Evolutionary conservation across 768 basidiomycete species (phyloP).

Genomic region (Tephrocybe sp.): DNA sequence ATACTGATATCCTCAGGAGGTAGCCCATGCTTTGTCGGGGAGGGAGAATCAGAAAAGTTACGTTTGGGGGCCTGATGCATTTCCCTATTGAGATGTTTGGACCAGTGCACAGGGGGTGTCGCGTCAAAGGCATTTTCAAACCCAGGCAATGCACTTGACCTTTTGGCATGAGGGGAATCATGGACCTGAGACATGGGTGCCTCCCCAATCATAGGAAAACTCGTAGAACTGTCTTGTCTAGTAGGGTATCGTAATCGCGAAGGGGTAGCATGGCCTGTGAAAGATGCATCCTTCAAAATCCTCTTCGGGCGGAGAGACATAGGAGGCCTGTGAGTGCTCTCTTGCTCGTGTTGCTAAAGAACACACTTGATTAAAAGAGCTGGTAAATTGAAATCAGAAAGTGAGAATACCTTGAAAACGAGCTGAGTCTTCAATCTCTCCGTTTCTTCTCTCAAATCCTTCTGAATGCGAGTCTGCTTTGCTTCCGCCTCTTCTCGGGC

Average conservation of each 20-base stretch:
- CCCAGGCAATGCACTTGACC: slow-evolving; percentile 38
- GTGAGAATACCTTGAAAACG: slow-evolving; percentile 57
- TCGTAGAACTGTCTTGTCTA: slow-evolving; percentile 17
- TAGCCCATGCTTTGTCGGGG: neutral
- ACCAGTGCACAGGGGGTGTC: slow-evolving; percentile 32
- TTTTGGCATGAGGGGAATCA: slow-evolving; percentile 31
- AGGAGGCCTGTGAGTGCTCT: slow-evolving; percentile 50
- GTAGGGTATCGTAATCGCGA: slow-evolving; percentile 37
- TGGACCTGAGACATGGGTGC: slow-evolving; percentile 27
- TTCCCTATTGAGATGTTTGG: slow-evolving; percentile 18
- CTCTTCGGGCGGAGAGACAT: slow-evolving; percentile 43
- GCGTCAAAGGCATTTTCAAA: slow-evolving; percentile 54
- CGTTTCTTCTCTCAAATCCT: slow-evolving; percentile 62
- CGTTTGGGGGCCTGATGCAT: neutral
- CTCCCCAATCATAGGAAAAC: slow-evolving; percentile 25
- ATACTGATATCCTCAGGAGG: neutral
- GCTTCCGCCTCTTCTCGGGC: slow-evolving; percentile 62
- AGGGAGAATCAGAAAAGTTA: slow-evolving; percentile 7
- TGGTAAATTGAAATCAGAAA: neutral
- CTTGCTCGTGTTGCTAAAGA: slow-evolving; percentile 65
- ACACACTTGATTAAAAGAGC: no score
- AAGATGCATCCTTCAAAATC: slow-evolving; percentile 30
- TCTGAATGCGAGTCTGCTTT: slow-evolving; percentile 52
- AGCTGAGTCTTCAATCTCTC: slow-evolving; percentile 69
- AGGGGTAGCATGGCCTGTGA: slow-evolving; percentile 37